Base-by-base conservation (phyloP, 2,329 filamentous ascomycete genomes). In the Fusarium sarcochroum region DNA sequence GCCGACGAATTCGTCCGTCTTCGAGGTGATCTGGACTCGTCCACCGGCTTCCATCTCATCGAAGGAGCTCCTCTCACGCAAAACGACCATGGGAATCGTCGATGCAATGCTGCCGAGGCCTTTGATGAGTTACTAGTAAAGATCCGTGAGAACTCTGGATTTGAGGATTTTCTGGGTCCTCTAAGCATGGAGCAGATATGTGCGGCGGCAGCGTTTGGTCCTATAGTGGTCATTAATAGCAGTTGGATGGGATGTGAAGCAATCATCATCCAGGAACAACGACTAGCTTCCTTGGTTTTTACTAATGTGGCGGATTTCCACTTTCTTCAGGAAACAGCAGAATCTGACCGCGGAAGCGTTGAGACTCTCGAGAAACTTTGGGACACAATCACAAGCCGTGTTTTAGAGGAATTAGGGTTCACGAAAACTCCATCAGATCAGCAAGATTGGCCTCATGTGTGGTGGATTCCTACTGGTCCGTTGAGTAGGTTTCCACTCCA, bases 401-500 rank as follows among this genome's bases (percentile, higher is more conserved):
- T 40, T 1, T 0, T 40, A 0, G 21, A 40, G 0, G 11, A 27
- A 1, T 4, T 50, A 5, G 34, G 47, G 7, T 17, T 50, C 8
- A 27, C 23, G 6, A 23, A 40, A 3, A 40, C 47, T 2, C 34
- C 34, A 1, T 2, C 23, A 2, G 13, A 18, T 5, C 21, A 21
- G 10, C 34, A 50, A 2, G 6, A 30, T 23, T 42, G 48, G 59
- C 35, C 42, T 46, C 50, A 58, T 2, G 4, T 46, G 0, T 46
- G 40, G 55, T 58, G 55, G 50, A 42, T 59, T 20, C n/a, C 34
- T 6, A 42, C 41, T 8, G 52, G 56, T 3, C 34, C 40, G 3
- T 15, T 67, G 21, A 63, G 32, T 21, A 55, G 18, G 10, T 63
- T 58, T 15, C 35, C 57, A 1, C 44, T 67, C 1, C 57, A 58